Evolutionary conservation across 1,284 basidiomycete species (phyloP), one percentile per base, ranked within the genome.

Genomic region (Spongispora temasekensis): DNA sequence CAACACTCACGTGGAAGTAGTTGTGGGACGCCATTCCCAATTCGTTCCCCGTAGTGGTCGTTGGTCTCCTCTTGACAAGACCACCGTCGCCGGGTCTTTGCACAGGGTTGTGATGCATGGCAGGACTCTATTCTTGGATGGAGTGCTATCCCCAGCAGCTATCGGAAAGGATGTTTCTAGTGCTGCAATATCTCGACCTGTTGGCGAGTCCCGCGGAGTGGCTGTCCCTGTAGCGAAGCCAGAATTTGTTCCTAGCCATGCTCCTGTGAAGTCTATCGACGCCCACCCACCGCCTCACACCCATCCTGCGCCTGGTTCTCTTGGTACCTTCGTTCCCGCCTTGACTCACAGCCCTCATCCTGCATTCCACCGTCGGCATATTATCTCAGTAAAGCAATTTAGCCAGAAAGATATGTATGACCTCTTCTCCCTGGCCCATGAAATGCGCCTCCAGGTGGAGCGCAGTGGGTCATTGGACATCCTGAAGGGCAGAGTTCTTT

Each of bases 371-470:
- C 86, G 94, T 60, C 89, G 94, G 55, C 94, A 98, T 76, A 96
- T 99, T 63, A 85, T 99, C 19, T 90, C 94, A 0, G 96, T 98
- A 66, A 96, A 95, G 75, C 95, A 98, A 72, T 97, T 99, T 77
- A 88, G 82, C 46, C 89, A 94, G 63, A 87, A 90, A 53, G 97
- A 99, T 70, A 82, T 98, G 59, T 94, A 99, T 75, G 91, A 94
- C 62, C 86, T 99, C 46, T 99, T 99, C 81, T 90, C 93, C 60
- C 81, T 98, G 53, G 97, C 97, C 2, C 91, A 95, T 68, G 97
- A 99, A 78, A 97, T 99, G 94, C 90, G 95, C 57, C 83, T 94
- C 35, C 93, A 95, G 72, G 95, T 98, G 30, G 97, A 99, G 78
- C 88, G 95, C 42, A 91, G 89, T 67, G 95, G 96, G 5, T 86